Evolutionary conservation across 2,329 filamentous ascomycete genomes (phyloP).

Genomic region (Chaetomium sp.): DNA sequence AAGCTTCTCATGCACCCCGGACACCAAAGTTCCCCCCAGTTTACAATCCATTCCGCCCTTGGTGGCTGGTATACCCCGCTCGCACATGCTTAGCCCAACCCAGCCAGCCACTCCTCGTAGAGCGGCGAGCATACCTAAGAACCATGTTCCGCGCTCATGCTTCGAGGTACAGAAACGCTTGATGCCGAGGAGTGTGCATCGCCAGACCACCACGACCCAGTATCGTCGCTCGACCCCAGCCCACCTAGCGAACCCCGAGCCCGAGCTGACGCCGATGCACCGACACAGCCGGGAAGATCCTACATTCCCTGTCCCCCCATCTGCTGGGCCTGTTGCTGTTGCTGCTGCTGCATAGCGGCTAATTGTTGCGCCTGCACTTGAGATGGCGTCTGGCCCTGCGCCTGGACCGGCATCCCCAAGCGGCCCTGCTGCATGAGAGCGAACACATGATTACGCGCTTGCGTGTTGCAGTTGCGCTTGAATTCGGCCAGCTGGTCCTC

Average conservation of each 20-base stretch:
- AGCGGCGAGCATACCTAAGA: too few relatives aligned
- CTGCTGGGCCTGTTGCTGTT: not conserved
- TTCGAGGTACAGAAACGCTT: too few relatives aligned
- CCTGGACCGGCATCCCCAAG: not conserved
- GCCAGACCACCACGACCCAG: not conserved
- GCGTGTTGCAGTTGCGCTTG: slow-evolving; percentile 46
- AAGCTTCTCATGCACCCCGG: not conserved
- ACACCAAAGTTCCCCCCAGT: not conserved
- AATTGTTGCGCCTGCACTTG: not conserved
- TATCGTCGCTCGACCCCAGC: not conserved
- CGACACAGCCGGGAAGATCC: slow-evolving; percentile 1
- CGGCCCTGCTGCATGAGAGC: slow-evolving; percentile 29
- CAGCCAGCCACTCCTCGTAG: not conserved
- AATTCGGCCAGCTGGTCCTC: slow-evolving; percentile 49
- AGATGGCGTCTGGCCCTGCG: not conserved
- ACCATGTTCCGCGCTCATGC: too few relatives aligned
- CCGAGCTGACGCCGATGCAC: not conserved
- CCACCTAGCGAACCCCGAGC: not conserved
- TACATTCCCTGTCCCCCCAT: slow-evolving; percentile 22
- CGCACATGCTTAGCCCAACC: not conserved
- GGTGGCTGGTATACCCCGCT: not conserved
- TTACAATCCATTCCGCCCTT: not conserved
- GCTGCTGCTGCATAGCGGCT: slow-evolving; percentile 8
- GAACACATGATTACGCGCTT: slow-evolving; percentile 44
- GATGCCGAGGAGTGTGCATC: too few relatives aligned